Percentiles rank a stretch among this genome's conserved stretches.
phyloP scores from a whole-genome alignment of 2,329 filamentous ascomycete species.

The Hypoxylon sp. region DNA sequence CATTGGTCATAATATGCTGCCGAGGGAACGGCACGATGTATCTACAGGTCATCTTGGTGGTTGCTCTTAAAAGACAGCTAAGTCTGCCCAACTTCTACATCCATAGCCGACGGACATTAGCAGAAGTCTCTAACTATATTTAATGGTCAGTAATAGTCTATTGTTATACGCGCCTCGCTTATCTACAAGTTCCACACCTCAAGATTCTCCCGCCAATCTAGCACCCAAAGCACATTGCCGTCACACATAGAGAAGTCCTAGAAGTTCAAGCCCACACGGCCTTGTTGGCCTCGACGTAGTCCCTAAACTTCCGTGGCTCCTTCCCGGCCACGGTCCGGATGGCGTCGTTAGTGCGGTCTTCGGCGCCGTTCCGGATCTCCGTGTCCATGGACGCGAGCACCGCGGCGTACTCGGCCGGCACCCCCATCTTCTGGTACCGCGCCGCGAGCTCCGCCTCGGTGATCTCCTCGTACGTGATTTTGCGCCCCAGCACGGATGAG shows the following conservation, averaged over 20 bases:
- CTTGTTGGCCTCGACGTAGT: conserved; percentile 48
- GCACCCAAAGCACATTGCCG: too few relatives aligned
- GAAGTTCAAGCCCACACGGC: conserved; percentile 27
- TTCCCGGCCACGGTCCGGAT: conserved; percentile 55
- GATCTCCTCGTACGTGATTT: conserved; percentile 56
- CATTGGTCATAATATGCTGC: neutral
- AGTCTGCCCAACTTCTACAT: neutral
- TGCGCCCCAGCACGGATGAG: conserved; percentile 52
- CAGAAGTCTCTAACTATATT: neutral
- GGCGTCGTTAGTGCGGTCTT: conserved; percentile 56
- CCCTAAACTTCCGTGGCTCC: conserved; percentile 52
- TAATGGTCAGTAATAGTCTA: neutral
- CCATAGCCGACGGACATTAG: neutral
- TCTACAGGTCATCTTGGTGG: neutral
- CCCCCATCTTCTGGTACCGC: conserved; percentile 46
- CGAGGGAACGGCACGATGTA: neutral
- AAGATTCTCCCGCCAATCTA: too few relatives aligned
- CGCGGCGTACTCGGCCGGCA: conserved; percentile 54
- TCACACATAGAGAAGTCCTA: neutral
- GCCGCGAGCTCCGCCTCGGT: conserved; percentile 50
- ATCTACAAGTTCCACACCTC: too few relatives aligned
- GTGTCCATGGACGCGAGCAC: conserved; percentile 56
- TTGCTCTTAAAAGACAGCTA: neutral
- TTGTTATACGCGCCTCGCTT: neutral
- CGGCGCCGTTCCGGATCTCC: conserved; percentile 54